phyloP scores from a whole-genome alignment of 1,284 basidiomycete genomes.

The Boletus calvinii region DNA sequence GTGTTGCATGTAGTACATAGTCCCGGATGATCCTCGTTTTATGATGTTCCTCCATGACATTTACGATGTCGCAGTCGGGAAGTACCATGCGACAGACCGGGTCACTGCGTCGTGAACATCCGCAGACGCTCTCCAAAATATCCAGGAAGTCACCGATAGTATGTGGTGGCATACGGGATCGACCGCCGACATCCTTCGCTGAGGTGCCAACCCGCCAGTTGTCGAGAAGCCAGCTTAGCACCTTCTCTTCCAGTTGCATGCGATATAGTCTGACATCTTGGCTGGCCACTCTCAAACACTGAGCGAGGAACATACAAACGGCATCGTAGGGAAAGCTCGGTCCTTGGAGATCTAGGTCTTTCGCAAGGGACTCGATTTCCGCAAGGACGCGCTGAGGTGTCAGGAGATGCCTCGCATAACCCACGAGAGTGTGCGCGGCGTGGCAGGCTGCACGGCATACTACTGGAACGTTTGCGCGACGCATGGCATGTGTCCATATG shows the following conservation, averaged over 20 bases:
- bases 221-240: slow-evolving; percentile 79
- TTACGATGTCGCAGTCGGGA: slow-evolving; percentile 65
- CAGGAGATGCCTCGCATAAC: slow-evolving; percentile 44
- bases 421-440: slow-evolving; percentile 57
- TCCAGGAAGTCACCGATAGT: slow-evolving; percentile 60
- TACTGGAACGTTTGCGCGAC: slow-evolving; percentile 62
- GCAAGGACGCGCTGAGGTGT: slow-evolving; percentile 54
- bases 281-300: slow-evolving; percentile 64
- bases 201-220: slow-evolving; percentile 61
- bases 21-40: slow-evolving; percentile 61
- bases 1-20: slow-evolving; percentile 62
- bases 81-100: slow-evolving; percentile 50
- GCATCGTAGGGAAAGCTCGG: slow-evolving; percentile 83
- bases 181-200: slow-evolving; percentile 34
- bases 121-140: slow-evolving; percentile 63
- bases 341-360: slow-evolving; percentile 84
- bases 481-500: slow-evolving; percentile 80
- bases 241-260: slow-evolving; percentile 81
- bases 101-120: slow-evolving; percentile 46
- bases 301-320: slow-evolving; percentile 76
- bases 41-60: slow-evolving; percentile 57
- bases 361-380: slow-evolving; percentile 75
- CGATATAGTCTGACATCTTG: slow-evolving; percentile 80
- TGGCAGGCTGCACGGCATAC: slow-evolving; percentile 83
- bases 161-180: slow-evolving; percentile 48